Percentiles rank a stretch among this genome's conserved stretches.
Conservation (phyloP, 2,329 filamentous ascomycete species). For the Diaporthe destruens region DNA sequence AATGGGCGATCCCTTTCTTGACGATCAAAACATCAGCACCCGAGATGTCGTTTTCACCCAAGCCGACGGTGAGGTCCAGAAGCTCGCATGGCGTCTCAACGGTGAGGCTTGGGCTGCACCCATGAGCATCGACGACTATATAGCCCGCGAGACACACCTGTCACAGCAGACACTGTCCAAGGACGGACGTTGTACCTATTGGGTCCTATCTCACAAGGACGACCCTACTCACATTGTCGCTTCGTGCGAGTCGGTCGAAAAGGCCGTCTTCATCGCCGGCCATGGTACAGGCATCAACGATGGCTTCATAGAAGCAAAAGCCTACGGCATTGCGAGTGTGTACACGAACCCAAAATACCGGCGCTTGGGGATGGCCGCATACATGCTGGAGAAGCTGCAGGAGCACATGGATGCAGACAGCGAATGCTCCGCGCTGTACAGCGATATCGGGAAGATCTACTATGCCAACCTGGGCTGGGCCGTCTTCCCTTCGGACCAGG, state of each 20-base stretch:
- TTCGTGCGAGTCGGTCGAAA: conserved; percentile 50
- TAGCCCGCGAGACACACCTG: conserved; percentile 48
- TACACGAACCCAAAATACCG: conserved; percentile 53
- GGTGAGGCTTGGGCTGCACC: conserved; percentile 49
- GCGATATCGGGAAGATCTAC: conserved; percentile 50
- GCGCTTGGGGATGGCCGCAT: conserved; percentile 52
- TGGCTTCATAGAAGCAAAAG: conserved; percentile 46
- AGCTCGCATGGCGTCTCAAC: conserved; percentile 50
- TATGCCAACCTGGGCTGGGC: conserved; percentile 53
- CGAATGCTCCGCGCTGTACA: conserved; percentile 53
- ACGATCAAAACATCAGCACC: conserved; percentile 42
- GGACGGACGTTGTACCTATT: conserved; percentile 48
- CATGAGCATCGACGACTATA: conserved; percentile 47
- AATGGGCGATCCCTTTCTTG: conserved; percentile 39
- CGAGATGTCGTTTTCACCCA: conserved; percentile 48
- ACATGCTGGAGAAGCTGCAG: conserved; percentile 51
- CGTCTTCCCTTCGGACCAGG: conserved; percentile 49
- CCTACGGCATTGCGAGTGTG: conserved; percentile 52
- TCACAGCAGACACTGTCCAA: conserved; percentile 47
- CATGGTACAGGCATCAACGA: conserved; percentile 42
- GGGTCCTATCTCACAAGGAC: conserved; percentile 48
- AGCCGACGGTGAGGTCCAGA: conserved; percentile 49
- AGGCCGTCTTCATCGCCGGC: conserved; percentile 47
- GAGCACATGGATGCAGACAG: conserved; percentile 51
- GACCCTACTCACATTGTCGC: conserved; percentile 50